Base-by-base conservation (phyloP, 257 asterid genomes). In the Nicotiana tabacum region DNA sequence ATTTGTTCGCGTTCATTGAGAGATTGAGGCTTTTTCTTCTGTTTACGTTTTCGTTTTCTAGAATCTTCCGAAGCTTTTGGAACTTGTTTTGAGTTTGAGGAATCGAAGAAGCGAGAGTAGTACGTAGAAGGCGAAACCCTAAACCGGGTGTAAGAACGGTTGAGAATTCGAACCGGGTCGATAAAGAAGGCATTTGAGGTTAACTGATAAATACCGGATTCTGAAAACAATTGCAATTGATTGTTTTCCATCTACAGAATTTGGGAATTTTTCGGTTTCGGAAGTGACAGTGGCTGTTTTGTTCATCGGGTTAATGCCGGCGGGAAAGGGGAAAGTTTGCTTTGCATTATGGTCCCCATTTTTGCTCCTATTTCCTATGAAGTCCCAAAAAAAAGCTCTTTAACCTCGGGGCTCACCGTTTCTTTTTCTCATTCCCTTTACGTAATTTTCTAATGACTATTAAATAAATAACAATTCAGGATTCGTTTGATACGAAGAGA, bases 151-250 rank as follows among this genome's bases (percentile, higher is more conserved):
- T 93, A 94, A 5, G 91, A 91, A 69, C 90, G 90, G 90, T 91
- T 93, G 62, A 94, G 84, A 48, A 96, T 39, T 62, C 98, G 97
- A 85, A 96, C 97, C 29, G 99, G 98, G 78, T 96, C 98, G 60
- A 96, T 77, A 90, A 94, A 93, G 9, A 81, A 55, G 32, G 91
- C 86, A 24, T 82, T 87, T 4, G 93, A 84, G 56, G 83, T 79
- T 17, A 96, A 82, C 61, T 85, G 60, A 84, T 87, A 89, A 61
- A 91, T 80, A 6, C 98, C 98, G 15, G 96, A 84, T 67, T 84
- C 24, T 6, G 79, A 46, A 77, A 96, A 93, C 56, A 64, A 83
- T 1, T 90, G 77, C 29, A 91, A 62, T 78, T 79, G 84, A 27
- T 78, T 85, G 69, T 74, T 88, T 79, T 91, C 87, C 93, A 92